Conservation (phyloP, 2,329 filamentous ascomycete genomes). For the Cryphonectria radicalis region DNA sequence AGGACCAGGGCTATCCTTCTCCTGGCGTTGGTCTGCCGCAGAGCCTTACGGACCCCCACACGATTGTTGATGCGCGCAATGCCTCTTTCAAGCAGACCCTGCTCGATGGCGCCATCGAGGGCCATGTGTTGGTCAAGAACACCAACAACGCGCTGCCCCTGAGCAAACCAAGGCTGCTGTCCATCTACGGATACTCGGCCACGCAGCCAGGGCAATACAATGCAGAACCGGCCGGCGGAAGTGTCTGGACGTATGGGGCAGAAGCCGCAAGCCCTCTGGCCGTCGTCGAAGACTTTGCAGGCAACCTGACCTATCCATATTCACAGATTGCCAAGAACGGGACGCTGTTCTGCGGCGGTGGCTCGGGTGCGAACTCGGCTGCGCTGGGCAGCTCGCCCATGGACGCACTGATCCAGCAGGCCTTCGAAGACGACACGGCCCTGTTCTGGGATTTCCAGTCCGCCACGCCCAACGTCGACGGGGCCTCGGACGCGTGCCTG, state of each 20-base stretch:
- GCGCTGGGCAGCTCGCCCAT: conserved; percentile 54
- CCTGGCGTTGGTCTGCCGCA: conserved; percentile 57
- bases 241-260: conserved; percentile 47
- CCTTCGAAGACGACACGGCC: conserved; percentile 58
- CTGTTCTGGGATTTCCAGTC: conserved; percentile 63
- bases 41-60: conserved; percentile 54
- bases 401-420: conserved; percentile 57
- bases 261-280: conserved; percentile 43
- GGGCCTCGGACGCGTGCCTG: conserved; percentile 65
- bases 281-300: conserved; percentile 38
- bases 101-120: conserved; percentile 63
- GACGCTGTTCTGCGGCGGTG: conserved; percentile 50
- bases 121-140: conserved; percentile 69
- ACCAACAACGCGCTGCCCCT: conserved; percentile 58
- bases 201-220: conserved; percentile 49
- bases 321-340: conserved; percentile 45
- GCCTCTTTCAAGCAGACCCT: conserved; percentile 46
- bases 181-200: conserved; percentile 66
- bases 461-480: conserved; percentile 52
- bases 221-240: conserved; percentile 37
- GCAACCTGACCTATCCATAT: conserved; percentile 29
- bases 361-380: conserved; percentile 46
- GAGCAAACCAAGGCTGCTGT: conserved; percentile 52
- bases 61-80: conserved; percentile 59
- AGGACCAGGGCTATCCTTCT: conserved; percentile 51